These are phyloP conservation scores for Leonotis leonurus DNA, from an alignment of 257 asterid species.

Conservation along the genomic window DNA sequence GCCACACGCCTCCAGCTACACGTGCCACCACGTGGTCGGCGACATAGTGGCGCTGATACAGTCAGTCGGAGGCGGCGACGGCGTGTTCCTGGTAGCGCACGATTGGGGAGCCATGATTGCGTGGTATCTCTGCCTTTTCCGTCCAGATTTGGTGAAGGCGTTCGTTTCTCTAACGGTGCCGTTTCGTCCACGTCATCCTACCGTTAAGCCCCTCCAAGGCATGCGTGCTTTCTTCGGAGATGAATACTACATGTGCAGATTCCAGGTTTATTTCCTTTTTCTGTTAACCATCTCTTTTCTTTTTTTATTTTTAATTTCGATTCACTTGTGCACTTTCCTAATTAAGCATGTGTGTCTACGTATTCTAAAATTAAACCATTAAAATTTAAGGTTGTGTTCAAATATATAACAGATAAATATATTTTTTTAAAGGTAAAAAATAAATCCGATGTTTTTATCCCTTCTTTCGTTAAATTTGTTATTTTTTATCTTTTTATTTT, in stretches of 20 bases:
- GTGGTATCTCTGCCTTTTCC: slow-evolving; percentile 59
- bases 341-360: no score
- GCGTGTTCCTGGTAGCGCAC: slow-evolving; percentile 70
- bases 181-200: slow-evolving; percentile 67
- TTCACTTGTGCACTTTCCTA: no score
- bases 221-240: slow-evolving; percentile 68
- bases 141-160: slow-evolving; percentile 77
- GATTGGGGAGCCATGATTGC: slow-evolving; percentile 94
- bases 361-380: no score
- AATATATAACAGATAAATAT: no score
- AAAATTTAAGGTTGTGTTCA: no score
- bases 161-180: slow-evolving; percentile 59
- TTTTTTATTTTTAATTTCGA: neutral
- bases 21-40: slow-evolving; percentile 60
- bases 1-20: slow-evolving; percentile 26
- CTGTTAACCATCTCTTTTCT: neutral
- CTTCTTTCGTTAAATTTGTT: no score
- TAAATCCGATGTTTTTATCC: no score
- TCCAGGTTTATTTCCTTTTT: slow-evolving; percentile 46
- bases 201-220: slow-evolving; percentile 45
- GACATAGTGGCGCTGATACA: slow-evolving; percentile 68
- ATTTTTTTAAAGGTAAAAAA: no score
- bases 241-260: slow-evolving; percentile 88
- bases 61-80: slow-evolving; percentile 31
- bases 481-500: no score